Evolutionary conservation across 2,329 filamentous ascomycete species (phyloP), one percentile per base, ranked within the genome.

Genomic region (Aspergillus amoenus): DNA sequence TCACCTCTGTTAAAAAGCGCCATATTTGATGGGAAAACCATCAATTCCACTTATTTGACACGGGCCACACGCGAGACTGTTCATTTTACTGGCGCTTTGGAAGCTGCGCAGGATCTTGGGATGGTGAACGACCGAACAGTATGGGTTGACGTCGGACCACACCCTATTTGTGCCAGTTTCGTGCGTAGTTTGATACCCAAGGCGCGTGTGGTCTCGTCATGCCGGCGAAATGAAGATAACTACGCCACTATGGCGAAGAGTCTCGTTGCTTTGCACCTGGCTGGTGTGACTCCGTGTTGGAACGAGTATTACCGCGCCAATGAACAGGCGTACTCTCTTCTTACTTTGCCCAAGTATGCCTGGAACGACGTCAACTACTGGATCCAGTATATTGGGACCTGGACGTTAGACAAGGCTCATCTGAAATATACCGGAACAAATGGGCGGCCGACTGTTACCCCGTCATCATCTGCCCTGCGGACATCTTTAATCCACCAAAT

Each of bases 301-400:
- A 82, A 87, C 58, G 89, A 91, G 71, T 89, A 83, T 66, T 84
- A 88, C 71, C 77, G 79, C 51, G 79, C 84, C 55, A 88, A 85
- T 70, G 82, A 85, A 64, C 69, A 76, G 43, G 79, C 81, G 1
- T 80, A 86, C 45, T 78, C 81, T 43, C 76, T 90, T n/a, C 74
- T 88, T 12, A 77, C 83, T 22, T 75, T 91, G 4, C 87, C 88
- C 3, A 81, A 82, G 0, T 91, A 91, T 67, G 79, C 80, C 1
- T 91, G 87, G 70, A 86, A 91, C 67, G 78, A 84, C 61, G 90
- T 90, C 78, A 85, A 84, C 64, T 90, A 90, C 74, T 89, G 87
- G 87, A 80, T 89, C n/a, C 84, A 86, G 68, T 89, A 89, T 70
- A 79, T 81, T 61, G 87, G 89, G 60, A 86, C 90, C 71, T 92